phyloP scores from a whole-genome alignment of 2,329 filamentous ascomycete species.

The Dendryphion nanum region DNA sequence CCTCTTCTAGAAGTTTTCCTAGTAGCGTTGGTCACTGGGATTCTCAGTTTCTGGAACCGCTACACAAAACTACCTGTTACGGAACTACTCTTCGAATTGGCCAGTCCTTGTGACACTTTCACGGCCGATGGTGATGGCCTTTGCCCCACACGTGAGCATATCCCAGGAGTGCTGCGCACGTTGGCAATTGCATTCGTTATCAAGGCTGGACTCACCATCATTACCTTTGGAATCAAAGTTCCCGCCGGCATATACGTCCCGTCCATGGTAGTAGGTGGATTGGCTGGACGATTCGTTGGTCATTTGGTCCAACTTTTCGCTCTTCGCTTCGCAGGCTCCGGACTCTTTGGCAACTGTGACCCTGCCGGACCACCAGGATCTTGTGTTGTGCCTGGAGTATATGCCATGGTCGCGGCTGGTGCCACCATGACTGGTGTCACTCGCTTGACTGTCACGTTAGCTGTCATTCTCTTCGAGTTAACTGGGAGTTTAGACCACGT shows the following conservation, averaged over 20 bases:
- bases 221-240: constrained; percentile 95
- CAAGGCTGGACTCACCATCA: constrained; percentile 82
- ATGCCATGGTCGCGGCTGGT: constrained; percentile 89
- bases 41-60: constrained; percentile 90
- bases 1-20: constrained; percentile 85
- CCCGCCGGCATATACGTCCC: constrained; percentile 97
- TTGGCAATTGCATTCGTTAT: constrained; percentile 79
- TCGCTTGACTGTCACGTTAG: constrained; percentile 85
- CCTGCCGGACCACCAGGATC: constrained; percentile 66
- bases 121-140: constrained; percentile 69
- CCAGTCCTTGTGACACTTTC: constrained; percentile 78
- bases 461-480: constrained; percentile 92
- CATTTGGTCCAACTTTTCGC: constrained; percentile 82
- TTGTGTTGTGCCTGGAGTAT: constrained; percentile 95
- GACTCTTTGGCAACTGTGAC: constrained; percentile 73
- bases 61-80: constrained; percentile 88
- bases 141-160: constrained; percentile 74
- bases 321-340: constrained; percentile 67
- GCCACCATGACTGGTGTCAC: constrained; percentile 99
- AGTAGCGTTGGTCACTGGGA: constrained; percentile 79
- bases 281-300: constrained; percentile 85
- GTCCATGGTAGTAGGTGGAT: constrained; percentile 95
- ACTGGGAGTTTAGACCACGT: constrained; percentile 95
- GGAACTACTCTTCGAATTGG: constrained; percentile 85
- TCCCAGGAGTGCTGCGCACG: constrained; percentile 71